Percentiles rank a stretch among this genome's conserved stretches.
These are phyloP conservation scores for Odonthalia washingtoniensis DNA, from an alignment of 31 red algal genomes.

Conservation along the genomic window DNA sequence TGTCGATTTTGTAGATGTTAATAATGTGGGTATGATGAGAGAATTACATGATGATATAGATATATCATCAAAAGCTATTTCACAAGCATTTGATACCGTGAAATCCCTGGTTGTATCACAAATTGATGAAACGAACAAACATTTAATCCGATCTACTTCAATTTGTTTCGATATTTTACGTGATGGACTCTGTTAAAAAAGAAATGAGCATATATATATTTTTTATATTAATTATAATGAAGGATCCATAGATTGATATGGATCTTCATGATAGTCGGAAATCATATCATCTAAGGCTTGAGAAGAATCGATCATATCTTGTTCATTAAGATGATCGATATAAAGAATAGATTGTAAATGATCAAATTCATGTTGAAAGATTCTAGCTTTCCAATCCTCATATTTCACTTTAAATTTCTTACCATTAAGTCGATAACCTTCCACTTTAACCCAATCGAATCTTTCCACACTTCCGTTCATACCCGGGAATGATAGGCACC, in stretches of 20 bases:
- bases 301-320: constrained; percentile 55
- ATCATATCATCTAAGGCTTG: constrained; percentile 52
- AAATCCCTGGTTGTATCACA: constrained; percentile 41
- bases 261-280: constrained; percentile 44
- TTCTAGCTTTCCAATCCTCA: constrained; percentile 84
- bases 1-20: constrained; percentile 55
- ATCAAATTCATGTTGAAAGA: constrained; percentile 99
- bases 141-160: constrained; percentile 38
- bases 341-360: constrained; percentile 93
- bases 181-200: not conserved
- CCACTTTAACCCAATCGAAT: constrained; percentile 88
- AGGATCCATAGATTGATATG: constrained; percentile 37
- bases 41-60: constrained; percentile 59
- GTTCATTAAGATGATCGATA: constrained; percentile 82
- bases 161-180: constrained; percentile 49
- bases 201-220: not conserved
- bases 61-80: constrained; percentile 12
- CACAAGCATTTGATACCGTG: constrained; percentile 18
- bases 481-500: constrained; percentile 94
- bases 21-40: constrained; percentile 69
- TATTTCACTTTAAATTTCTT: constrained; percentile 88
- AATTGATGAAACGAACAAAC: constrained; percentile 29
- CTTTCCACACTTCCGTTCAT: constrained; percentile 84
- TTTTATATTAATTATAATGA: constrained; percentile 21
- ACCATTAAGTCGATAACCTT: constrained; percentile 83